These are phyloP conservation scores for Salix caprea DNA, from an alignment of 345 rosid species.

Conservation along the genomic window DNA sequence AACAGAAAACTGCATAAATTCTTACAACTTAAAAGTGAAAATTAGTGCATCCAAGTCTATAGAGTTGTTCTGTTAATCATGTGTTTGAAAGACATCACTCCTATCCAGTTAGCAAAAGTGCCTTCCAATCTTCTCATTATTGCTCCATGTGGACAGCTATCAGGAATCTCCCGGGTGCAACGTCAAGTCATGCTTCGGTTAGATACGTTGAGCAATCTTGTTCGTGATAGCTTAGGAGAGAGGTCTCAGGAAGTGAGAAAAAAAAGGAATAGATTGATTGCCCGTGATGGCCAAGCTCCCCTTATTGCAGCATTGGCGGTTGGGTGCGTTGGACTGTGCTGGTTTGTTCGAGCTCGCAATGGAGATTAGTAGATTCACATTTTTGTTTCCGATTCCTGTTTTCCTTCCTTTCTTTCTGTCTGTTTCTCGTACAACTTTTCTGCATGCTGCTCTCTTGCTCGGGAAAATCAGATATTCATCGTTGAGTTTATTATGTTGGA, in stretches of 20 bases:
- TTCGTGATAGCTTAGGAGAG: slow-evolving; percentile 45
- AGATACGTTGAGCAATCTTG: slow-evolving; percentile 58
- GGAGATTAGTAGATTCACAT: slow-evolving; percentile 14
- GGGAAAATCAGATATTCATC: background rate
- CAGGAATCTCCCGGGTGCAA: slow-evolving; percentile 56
- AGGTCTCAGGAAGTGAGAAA: slow-evolving; percentile 35
- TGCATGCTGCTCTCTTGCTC: background rate
- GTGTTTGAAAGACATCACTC: background rate
- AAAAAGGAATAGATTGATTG: slow-evolving; percentile 28
- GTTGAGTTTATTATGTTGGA: background rate
- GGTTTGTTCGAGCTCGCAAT: slow-evolving; percentile 46
- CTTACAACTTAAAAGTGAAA: background rate
- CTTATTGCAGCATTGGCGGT: slow-evolving; percentile 35
- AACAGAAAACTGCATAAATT: background rate
- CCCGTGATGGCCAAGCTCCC: slow-evolving; percentile 47
- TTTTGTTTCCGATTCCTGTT: background rate
- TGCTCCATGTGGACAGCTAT: slow-evolving; percentile 42
- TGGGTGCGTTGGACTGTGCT: slow-evolving; percentile 59
- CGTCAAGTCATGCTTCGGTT: slow-evolving; percentile 74
- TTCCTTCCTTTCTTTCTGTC: background rate
- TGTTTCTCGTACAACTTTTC: background rate
- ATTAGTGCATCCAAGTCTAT: background rate
- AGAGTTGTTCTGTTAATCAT: background rate
- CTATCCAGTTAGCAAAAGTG: background rate
- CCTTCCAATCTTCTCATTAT: slow-evolving; percentile 13